Conservation (phyloP, 2,329 filamentous ascomycete species). For the Coccinonectria pachysandricola region DNA sequence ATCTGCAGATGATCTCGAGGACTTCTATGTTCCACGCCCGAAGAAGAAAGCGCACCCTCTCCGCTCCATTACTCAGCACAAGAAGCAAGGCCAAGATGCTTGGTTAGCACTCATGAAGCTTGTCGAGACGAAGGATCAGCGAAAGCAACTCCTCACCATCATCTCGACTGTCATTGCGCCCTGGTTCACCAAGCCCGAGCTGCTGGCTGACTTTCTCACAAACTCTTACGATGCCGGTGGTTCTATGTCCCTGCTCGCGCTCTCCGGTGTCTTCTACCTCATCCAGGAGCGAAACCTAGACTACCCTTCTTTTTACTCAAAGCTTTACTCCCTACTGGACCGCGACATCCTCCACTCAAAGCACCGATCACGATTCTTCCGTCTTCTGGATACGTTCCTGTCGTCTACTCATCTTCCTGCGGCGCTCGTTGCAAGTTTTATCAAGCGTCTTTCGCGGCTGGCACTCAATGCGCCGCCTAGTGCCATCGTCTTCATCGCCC, state of each 20-base stretch:
- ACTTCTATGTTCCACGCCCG: slow-evolving; percentile 57
- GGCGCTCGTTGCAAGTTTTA: slow-evolving; percentile 83
- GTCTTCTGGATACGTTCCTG: slow-evolving; percentile 83
- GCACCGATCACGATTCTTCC: slow-evolving; percentile 87
- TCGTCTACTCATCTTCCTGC: slow-evolving; percentile 86
- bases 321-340: slow-evolving; percentile 88
- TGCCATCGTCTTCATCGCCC: slow-evolving; percentile 78
- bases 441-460: slow-evolving; percentile 82
- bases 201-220: slow-evolving; percentile 94
- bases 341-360: slow-evolving; percentile 82
- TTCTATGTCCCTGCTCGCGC: slow-evolving; percentile 73
- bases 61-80: slow-evolving; percentile 58
- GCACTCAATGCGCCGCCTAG: slow-evolving; percentile 81
- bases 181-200: slow-evolving; percentile 80
- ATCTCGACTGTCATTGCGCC: slow-evolving; percentile 73
- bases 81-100: slow-evolving; percentile 71
- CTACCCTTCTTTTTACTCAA: slow-evolving; percentile 87
- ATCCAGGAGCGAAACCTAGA: slow-evolving; percentile 91
- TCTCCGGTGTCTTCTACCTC: slow-evolving; percentile 90
- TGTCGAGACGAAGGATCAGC: slow-evolving; percentile 58
- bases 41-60: slow-evolving; percentile 58
- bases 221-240: slow-evolving; percentile 84
- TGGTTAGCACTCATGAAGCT: slow-evolving; percentile 72
- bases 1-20: slow-evolving; percentile 53
- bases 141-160: slow-evolving; percentile 66